Conservation (phyloP, 2,329 filamentous ascomycete species). For the Apiospora aurea region DNA sequence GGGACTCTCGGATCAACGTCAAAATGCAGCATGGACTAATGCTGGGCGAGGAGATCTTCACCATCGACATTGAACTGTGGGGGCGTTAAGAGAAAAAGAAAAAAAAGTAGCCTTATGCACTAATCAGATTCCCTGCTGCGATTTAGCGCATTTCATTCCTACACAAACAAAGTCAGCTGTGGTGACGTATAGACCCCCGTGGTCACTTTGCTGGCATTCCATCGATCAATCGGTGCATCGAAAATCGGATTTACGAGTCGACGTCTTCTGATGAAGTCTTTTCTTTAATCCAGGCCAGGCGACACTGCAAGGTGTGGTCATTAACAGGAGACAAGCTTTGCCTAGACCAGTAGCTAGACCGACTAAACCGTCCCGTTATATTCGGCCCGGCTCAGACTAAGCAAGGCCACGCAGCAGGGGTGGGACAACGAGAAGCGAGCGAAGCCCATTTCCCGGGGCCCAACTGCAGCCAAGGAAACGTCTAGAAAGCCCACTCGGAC, state of each 20-base stretch:
- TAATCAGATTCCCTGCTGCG: not conserved
- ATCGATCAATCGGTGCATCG: not conserved
- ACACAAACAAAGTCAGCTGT: not conserved
- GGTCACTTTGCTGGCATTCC: not conserved
- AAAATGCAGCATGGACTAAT: not conserved
- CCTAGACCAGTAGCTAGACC: no score
- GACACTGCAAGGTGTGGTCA: not conserved
- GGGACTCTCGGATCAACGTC: not conserved
- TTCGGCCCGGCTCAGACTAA: slow-evolving; percentile 15
- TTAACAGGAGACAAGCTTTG: slow-evolving; percentile 4
- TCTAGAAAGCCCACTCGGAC: not conserved
- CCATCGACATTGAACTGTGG: not conserved
- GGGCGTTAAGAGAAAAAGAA: not conserved
- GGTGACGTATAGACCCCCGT: not conserved
- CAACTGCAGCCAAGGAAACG: slow-evolving; percentile 7
- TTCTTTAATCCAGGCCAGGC: not conserved
- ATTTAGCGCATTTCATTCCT: not conserved
- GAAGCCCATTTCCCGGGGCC: slow-evolving; percentile 2
- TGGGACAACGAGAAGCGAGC: not conserved
- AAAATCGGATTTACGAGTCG: not conserved
- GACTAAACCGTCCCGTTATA: not conserved
- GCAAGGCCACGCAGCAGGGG: not conserved
- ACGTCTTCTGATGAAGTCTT: not conserved
- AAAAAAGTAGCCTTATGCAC: not conserved
- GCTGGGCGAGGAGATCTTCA: slow-evolving; percentile 6